phyloP scores from a whole-genome alignment of 2,329 filamentous ascomycete genomes.

The Sclerotinia glacialis region DNA sequence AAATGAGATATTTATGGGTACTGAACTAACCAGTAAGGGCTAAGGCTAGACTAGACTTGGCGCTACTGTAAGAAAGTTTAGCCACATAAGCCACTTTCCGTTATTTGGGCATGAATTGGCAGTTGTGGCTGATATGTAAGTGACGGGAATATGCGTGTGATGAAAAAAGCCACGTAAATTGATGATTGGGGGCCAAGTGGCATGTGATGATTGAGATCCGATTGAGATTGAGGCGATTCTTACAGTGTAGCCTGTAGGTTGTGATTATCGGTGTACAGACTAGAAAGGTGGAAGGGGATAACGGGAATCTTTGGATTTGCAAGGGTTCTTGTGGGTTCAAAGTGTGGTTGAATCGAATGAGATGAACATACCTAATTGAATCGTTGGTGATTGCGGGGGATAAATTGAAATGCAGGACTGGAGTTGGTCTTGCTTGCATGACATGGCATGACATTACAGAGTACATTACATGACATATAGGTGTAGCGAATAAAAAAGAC shows the following conservation, averaged over 20 bases:
- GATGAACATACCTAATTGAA: not conserved
- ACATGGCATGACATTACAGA: slow-evolving; percentile 4
- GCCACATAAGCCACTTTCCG: slow-evolving; percentile 6
- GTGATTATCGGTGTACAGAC: not conserved
- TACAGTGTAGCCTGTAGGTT: not conserved
- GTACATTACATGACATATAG: not conserved
- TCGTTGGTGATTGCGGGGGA: slow-evolving; percentile 16
- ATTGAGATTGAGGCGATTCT: slow-evolving; percentile 6
- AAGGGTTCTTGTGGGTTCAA: not conserved
- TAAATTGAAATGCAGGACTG: not conserved
- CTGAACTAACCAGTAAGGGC: no score
- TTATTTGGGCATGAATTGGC: not conserved
- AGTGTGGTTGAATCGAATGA: not conserved
- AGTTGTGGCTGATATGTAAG: slow-evolving; percentile 10
- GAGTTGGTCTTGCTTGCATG: slow-evolving; percentile 18
- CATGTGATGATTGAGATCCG: slow-evolving; percentile 8
- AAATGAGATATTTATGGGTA: no score
- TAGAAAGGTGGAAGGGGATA: not conserved
- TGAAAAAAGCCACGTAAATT: slow-evolving; percentile 8
- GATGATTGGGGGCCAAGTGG: slow-evolving; percentile 14
- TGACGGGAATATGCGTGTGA: slow-evolving; percentile 10
- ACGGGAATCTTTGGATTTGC: slow-evolving; percentile 8
- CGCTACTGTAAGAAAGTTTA: not conserved
- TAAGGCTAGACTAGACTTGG: not conserved
- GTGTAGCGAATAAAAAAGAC: not conserved